Percentiles rank a stretch among this genome's conserved stretches.
Conservation (phyloP, 2,329 filamentous ascomycete species). For the Cercospora canescens region DNA sequence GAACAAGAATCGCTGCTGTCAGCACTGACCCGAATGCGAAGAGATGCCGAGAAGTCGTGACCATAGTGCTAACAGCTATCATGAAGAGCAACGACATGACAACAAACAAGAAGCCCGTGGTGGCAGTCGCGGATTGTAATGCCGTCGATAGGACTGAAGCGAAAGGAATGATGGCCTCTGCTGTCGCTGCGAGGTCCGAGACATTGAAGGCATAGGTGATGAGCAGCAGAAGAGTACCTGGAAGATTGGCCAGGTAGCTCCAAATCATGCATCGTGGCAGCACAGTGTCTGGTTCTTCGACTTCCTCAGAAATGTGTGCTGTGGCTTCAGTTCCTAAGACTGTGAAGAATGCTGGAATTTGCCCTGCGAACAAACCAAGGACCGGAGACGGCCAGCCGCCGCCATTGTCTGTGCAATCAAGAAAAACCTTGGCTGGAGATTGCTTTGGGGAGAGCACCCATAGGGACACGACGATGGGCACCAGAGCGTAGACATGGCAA, state of each 20-base stretch:
- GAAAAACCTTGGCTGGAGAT: conserved; percentile 29
- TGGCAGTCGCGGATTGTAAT: conserved; percentile 30
- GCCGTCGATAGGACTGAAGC: conserved; percentile 38
- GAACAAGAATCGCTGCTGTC: conserved; percentile 24
- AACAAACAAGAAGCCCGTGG: conserved; percentile 35
- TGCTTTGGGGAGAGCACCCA: conserved; percentile 29
- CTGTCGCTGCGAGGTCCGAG: conserved; percentile 33
- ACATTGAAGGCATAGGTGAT: conserved; percentile 40
- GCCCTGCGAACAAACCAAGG: conserved; percentile 42
- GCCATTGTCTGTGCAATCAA: conserved; percentile 39
- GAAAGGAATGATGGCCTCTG: conserved; percentile 32
- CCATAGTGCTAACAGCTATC: conserved; percentile 41
- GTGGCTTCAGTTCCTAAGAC: conserved; percentile 38
- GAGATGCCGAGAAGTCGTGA: conserved; percentile 42
- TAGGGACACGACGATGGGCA: conserved; percentile 33
- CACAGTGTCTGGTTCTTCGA: conserved; percentile 42
- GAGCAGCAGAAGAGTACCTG: conserved; percentile 30
- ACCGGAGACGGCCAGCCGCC: conserved; percentile 42
- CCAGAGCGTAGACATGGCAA: conserved; percentile 36
- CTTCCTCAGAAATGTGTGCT: conserved; percentile 47
- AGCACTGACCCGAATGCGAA: conserved; percentile 42
- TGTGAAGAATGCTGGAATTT: conserved; percentile 34
- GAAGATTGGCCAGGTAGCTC: conserved; percentile 39
- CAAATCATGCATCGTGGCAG: conserved; percentile 46
- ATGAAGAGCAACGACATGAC: conserved; percentile 38